Evolutionary conservation across 257 asterid species (phyloP), one percentile per base, ranked within the genome.

Genomic region (Verbena officinalis): DNA sequence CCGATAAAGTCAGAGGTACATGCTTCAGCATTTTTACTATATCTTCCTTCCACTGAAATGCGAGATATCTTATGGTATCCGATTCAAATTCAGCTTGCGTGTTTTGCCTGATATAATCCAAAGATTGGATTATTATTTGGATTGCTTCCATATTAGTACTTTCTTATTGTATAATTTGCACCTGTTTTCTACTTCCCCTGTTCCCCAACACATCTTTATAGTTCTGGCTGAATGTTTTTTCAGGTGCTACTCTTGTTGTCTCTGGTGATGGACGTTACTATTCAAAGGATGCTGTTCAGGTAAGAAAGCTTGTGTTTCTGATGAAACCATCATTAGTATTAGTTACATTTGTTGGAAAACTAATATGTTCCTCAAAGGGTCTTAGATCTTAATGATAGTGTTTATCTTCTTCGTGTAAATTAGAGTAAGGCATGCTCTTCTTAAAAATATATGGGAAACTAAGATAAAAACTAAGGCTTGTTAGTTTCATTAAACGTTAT

Each of bases 201-300:
- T 55, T 51, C 40, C 49, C 17, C 7, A 6, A 53, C 21, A 20
- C 42, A 67, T 64, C 52, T 34, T 73, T 30, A 45, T 57, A 58
- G 8, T 33, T 71, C 45, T 59, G 73, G 56, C 53, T 68, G 65
- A 44, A 40, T 73, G 31, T 30, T 70, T 74, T 44, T 78, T 68
- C 80, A 90, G 96, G 95, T 67, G 99, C 95, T 59, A 90, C 96
- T 62, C 95, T 90, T 73, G 97, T 93, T 72, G 99, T 93, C 70
- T 93, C 97, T 61, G 99, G 99, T 73, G 99, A 93, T 78, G 99
- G 99, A 24, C 96, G 99, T 66, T 93, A 90, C 81, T 93, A 34
- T 59, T 93, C 99, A 9, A 87, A 87, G 87, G 96, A 93, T 64
- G 96, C 97, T 34, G 83, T 93, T 63, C 97, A 87, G 92, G 99